Evolutionary conservation across 176 grass and related monocot species (phyloP), one percentile per base, ranked within the genome.

Genomic region (Typha latifolia): DNA sequence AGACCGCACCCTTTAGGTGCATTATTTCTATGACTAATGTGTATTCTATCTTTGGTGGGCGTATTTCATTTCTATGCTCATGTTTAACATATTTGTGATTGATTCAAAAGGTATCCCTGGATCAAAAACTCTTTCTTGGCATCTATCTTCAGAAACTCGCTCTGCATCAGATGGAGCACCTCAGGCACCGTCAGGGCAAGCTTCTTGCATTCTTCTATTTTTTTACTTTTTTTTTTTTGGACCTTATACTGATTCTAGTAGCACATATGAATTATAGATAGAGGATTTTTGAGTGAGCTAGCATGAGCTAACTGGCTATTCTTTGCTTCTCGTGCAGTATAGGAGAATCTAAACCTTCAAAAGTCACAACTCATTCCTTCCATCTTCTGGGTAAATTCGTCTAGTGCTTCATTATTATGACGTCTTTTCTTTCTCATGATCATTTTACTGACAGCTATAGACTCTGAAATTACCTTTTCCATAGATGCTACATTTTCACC

Each of bases 81-180:
- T 59, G 37, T 21, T 22, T 16, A 59, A 22, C 20, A 16, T 21
- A 19, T 59, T 59, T 1, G 53, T 11, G 20, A 59, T 5, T 12
- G 53, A 59, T 10, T 59, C 20, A 59, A 14, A 67, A 76, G 73
- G 64, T 52, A 61, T 48, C 48, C 49, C 57, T 80, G 70, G 81
- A 93, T 85, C 80, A 65, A 99, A 93, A 74, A 93, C 89, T 69
- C 94, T 99, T 79, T 84, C 80, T 64, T 99, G 94, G 94, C 84
- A 87, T 78, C 81, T 93, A 76, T 83, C 87, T 81, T 80, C 89
- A n/a, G 94, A 99, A 69, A 83, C 70, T 21, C 84, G 82, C 71
- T 34, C 86, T 68, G 73, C 82, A 80, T 74, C 62, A 31, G 77
- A 69, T 71, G 77, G 72, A 66, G 31, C 79, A 68, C 21, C 63